phyloP scores from a whole-genome alignment of 257 asterid genomes.

The Leptodermis oblonga region DNA sequence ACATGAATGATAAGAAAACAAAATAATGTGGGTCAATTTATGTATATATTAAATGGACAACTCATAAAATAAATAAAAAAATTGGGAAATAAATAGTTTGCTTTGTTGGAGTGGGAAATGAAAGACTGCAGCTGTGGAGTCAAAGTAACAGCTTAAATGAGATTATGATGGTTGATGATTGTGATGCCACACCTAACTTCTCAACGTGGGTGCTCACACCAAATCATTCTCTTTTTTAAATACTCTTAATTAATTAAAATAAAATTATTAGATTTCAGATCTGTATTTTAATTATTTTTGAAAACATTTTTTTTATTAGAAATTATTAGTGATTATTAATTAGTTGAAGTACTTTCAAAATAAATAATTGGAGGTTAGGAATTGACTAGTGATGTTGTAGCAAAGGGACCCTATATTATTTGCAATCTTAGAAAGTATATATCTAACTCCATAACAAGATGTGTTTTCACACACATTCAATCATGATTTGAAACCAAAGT shows the following conservation, averaged over 20 bases:
- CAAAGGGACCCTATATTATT: slow-evolving; percentile 12
- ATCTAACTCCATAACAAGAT: not conserved
- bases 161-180: slow-evolving; percentile 19
- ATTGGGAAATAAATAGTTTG: not conserved
- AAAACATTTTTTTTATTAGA: not conserved
- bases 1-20: too few relatives aligned
- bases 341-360: slow-evolving; percentile 6
- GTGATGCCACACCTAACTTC: slow-evolving; percentile 26
- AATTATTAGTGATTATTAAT: slow-evolving; percentile 2
- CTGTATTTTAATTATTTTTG: too few relatives aligned
- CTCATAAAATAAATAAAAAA: too few relatives aligned
- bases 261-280: too few relatives aligned
- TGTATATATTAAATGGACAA: not conserved
- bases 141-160: slow-evolving; percentile 12
- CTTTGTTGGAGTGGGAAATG: not conserved
- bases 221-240: slow-evolving; percentile 22
- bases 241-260: too few relatives aligned
- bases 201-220: slow-evolving; percentile 31
- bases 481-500: not conserved
- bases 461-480: not conserved
- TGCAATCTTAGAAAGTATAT: not conserved
- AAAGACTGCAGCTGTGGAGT: slow-evolving; percentile 16
- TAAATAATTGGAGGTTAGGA: not conserved
- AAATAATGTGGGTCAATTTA: not conserved
- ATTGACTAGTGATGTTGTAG: slow-evolving; percentile 11